These are phyloP conservation scores for Brassica balearica DNA, from an alignment of 441 rosid genomes.

Conservation along the genomic window DNA sequence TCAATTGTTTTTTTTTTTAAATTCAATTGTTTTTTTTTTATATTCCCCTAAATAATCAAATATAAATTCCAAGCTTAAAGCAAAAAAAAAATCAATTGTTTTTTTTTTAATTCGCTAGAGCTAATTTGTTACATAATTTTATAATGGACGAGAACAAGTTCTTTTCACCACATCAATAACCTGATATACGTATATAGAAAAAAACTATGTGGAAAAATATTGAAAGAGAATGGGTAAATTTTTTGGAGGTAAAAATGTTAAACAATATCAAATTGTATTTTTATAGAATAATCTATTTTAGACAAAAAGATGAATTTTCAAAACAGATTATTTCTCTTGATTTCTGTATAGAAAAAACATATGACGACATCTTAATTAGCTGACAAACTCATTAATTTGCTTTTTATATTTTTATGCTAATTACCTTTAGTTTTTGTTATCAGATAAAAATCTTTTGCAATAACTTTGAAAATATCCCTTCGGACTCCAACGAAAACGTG, in stretches of 20 bases:
- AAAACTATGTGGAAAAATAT: not conserved
- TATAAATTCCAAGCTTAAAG: not conserved
- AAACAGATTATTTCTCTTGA: not conserved
- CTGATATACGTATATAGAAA: not conserved
- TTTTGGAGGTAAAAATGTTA: not conserved
- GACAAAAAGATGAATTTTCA: not conserved
- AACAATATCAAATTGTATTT: not conserved
- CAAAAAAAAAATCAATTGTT: not conserved
- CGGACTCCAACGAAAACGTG: not conserved
- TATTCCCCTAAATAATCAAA: not conserved
- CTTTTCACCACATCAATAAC: not conserved
- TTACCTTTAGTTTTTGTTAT: not conserved
- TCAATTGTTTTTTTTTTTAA: too few species aligned
- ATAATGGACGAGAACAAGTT: not conserved
- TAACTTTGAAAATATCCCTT: not conserved
- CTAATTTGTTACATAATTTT: not conserved
- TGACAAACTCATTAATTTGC: not conserved
- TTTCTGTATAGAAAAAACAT: not conserved
- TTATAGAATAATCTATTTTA: not conserved
- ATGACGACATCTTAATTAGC: not conserved
- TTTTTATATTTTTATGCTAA: not conserved
- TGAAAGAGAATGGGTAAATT: not conserved
- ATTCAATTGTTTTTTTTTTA: too few species aligned
- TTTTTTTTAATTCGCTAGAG: not conserved
- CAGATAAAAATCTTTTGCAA: not conserved